Evolutionary conservation across 192 early-diverging fungal genomes (phyloP).

Genomic region (Thoreauomyces humboldtii): DNA sequence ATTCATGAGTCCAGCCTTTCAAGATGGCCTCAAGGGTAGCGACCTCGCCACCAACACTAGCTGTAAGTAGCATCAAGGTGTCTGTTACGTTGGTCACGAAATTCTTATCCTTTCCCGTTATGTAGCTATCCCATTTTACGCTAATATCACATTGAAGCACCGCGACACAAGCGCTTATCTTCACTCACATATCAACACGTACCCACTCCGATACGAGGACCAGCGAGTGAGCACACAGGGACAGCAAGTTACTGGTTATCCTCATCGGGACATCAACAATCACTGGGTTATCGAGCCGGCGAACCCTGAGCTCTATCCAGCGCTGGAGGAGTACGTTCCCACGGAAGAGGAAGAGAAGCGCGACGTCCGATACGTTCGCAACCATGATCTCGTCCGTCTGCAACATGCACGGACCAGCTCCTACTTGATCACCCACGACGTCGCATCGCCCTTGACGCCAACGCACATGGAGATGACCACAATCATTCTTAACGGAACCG

Average conservation of each 20-base stretch:
- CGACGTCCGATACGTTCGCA: slow-evolving; percentile 48
- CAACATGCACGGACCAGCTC: slow-evolving; percentile 52
- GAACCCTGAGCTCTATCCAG: slow-evolving; percentile 23
- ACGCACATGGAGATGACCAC: slow-evolving; percentile 84
- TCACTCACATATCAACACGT: slow-evolving; percentile 73
- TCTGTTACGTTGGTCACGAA: neutral
- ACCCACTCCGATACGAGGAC: slow-evolving; percentile 91
- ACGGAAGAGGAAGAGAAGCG: slow-evolving; percentile 31
- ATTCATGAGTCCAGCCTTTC: slow-evolving; percentile 89
- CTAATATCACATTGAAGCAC: slow-evolving; percentile 79
- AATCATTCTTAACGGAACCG: slow-evolving; percentile 37
- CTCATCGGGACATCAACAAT: slow-evolving; percentile 84
- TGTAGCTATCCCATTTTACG: slow-evolving; percentile 71
- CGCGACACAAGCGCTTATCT: slow-evolving; percentile 71
- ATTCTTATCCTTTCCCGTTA: neutral
- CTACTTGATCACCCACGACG: slow-evolving; percentile 73
- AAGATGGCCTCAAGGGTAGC: slow-evolving; percentile 77
- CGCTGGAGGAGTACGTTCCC: slow-evolving; percentile 9
- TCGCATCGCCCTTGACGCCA: slow-evolving; percentile 68
- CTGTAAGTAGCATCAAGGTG: slow-evolving; percentile 1
- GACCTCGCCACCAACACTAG: slow-evolving; percentile 59
- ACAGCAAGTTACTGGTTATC: slow-evolving; percentile 79
- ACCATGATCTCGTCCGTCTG: slow-evolving; percentile 63
- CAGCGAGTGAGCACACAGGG: slow-evolving; percentile 84
- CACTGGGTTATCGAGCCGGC: slow-evolving; percentile 68